Evolutionary conservation across 2,329 filamentous ascomycete species (phyloP).

Genomic region (Neophaeococcomyces mojaviensis): DNA sequence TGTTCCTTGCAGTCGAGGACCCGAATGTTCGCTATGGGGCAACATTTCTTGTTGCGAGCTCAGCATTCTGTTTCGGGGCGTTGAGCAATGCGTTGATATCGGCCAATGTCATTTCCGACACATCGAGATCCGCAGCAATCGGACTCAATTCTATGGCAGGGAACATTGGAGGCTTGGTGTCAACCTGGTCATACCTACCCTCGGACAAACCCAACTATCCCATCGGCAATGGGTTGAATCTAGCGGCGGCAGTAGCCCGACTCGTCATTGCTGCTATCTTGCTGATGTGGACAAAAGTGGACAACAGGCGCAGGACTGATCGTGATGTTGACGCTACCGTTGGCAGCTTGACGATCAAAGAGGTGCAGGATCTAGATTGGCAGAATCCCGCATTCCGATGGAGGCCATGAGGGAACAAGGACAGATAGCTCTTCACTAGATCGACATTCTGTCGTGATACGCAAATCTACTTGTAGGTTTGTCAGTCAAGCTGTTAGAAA

Average conservation of each 20-base stretch:
- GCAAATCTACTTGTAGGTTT: too few relatives aligned
- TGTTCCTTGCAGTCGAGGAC: constrained; percentile 56
- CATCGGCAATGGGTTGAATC: constrained; percentile 64
- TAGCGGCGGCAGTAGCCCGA: constrained; percentile 53
- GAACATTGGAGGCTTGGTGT: constrained; percentile 62
- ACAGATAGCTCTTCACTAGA: too few relatives aligned
- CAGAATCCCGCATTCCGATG: constrained; percentile 59
- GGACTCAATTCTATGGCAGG: constrained; percentile 64
- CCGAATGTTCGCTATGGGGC: constrained; percentile 57
- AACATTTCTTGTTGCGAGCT: constrained; percentile 60
- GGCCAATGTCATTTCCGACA: constrained; percentile 65
- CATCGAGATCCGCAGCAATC: constrained; percentile 59
- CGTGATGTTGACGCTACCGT: constrained; percentile 51
- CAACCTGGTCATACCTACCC: constrained; percentile 58
- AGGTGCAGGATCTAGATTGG: constrained; percentile 58
- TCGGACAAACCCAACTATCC: constrained; percentile 58
- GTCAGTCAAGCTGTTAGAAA: too few relatives aligned
- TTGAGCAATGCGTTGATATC: constrained; percentile 61
- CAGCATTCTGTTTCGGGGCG: constrained; percentile 56
- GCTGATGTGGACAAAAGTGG: constrained; percentile 54
- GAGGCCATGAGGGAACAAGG: constrained; percentile 42
- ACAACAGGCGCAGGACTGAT: constrained; percentile 53
- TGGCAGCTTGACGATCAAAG: constrained; percentile 43
- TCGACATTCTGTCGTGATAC: too few relatives aligned
- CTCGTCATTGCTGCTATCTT: constrained; percentile 45